Evolutionary conservation across 2,329 filamentous ascomycete species (phyloP), one percentile per base, ranked within the genome.

Genomic region (Myriosclerotinia scirpicola): DNA sequence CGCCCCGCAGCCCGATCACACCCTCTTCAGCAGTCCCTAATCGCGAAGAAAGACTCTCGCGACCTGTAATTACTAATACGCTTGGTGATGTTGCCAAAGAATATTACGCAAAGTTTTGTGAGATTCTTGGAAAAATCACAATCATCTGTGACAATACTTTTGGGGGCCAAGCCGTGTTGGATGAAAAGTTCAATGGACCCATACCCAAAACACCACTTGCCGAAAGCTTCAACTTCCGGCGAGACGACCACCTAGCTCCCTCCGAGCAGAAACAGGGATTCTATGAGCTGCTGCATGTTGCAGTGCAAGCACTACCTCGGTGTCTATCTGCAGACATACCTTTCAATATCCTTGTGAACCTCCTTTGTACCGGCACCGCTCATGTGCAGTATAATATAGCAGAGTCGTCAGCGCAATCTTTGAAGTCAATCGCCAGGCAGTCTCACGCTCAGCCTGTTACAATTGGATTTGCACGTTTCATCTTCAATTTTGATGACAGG

Each of bases 91-190:
- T 87, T 30, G 88, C 92, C 0, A 90, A 89, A 73, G 91, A 95
- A 54, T 95, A 92, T 75, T 97, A 98, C 77, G 83, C 89, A 64
- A 90, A 90, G 63, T 99, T 99, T 73, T 98, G 94, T 76, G 92
- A 97, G 76, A 94, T 99, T 34, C 81, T 99, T 9, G 95, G 94
- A 36, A 96, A 97, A 76, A 96, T 99, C 66, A 97, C 93, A 2
- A 90, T 98, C 54, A 89, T 98, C 44, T 99, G 95, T 78, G 95
- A 99, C 77, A 95, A 97, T 73, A 91, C 94, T 0, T 99, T 99
- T 79, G 96, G 95, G 62, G 95, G 95, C 0, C 95, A 99, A 79
- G 95, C 94, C 42, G 92, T 92, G 0, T 79, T 98, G 58, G 95
- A 99, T 75, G 96, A 99, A 77, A 98, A 97, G 75, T 97, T 98